Conservation (phyloP, 1,139 yeast genomes). For the Saccharomyces pastorianus region DNA sequence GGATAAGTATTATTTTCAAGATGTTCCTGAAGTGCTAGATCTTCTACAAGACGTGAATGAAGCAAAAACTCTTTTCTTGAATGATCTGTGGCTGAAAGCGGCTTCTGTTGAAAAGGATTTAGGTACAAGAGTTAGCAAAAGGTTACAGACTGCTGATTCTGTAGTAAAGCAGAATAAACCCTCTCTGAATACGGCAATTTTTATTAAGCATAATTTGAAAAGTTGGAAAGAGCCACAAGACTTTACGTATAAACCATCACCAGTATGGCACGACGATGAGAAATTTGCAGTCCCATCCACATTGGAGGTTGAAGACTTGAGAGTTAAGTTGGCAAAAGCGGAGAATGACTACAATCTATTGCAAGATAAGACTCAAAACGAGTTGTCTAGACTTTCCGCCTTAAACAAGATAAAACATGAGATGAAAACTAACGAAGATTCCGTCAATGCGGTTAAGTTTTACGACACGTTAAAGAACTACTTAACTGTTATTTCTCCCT, state of each 20-base stretch:
- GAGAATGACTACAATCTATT: conserved; percentile 40
- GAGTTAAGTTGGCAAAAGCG: conserved; percentile 48
- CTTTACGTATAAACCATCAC: conserved; percentile 76
- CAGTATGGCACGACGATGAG: conserved; percentile 97
- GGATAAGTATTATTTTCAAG: conserved; percentile 89
- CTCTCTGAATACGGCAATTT: conserved; percentile 78
- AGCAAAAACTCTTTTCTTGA: conserved; percentile 62
- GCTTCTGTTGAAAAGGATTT: conserved; percentile 50
- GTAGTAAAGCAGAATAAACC: conserved; percentile 70
- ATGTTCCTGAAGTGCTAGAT: conserved; percentile 84
- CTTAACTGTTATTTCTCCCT: conserved; percentile 50
- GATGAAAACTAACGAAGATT: conserved; percentile 30
- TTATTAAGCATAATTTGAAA: conserved; percentile 72
- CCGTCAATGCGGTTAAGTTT: conserved; percentile 40
- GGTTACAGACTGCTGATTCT: conserved; percentile 45
- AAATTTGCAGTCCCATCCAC: conserved; percentile 52
- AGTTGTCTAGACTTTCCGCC: conserved; percentile 29
- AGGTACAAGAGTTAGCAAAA: conserved; percentile 45
- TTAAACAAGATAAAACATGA: conserved; percentile 35
- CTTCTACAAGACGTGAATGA: conserved; percentile 80
- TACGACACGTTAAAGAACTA: conserved; percentile 49
- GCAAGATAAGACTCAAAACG: conserved; percentile 33
- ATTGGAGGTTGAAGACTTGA: conserved; percentile 58
- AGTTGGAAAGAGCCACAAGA: conserved; percentile 84
- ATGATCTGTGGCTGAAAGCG: conserved; percentile 62